These are phyloP conservation scores for Nakaseomyces uthaithaninus DNA, from an alignment of 1,139 yeast genomes.

Conservation along the genomic window DNA sequence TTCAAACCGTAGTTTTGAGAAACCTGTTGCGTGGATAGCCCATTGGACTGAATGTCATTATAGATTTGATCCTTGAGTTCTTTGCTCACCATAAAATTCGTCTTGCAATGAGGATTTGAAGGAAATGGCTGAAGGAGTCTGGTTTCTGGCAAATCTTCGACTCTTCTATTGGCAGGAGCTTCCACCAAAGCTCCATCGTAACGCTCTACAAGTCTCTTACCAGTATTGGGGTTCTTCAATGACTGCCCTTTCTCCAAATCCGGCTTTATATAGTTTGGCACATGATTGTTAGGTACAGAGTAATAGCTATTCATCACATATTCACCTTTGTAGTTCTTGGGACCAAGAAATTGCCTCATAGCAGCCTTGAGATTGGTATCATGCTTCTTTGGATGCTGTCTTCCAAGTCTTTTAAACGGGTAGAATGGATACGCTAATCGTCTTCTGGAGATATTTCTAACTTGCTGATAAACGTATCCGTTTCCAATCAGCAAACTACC, in stretches of 20 bases:
- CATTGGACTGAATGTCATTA: slow-evolving; percentile 45
- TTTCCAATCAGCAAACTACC: slow-evolving; percentile 5
- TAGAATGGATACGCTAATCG: slow-evolving; percentile 43
- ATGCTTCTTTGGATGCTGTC: slow-evolving; percentile 38
- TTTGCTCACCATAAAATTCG: slow-evolving; percentile 54
- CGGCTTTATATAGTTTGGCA: slow-evolving; percentile 67
- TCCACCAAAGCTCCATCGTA: slow-evolving; percentile 20
- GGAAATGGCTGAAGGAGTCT: slow-evolving; percentile 67
- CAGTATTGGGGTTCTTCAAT: slow-evolving; percentile 36
- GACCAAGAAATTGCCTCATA: slow-evolving; percentile 58
- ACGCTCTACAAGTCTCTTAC: slow-evolving; percentile 26
- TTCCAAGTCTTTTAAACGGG: slow-evolving; percentile 37
- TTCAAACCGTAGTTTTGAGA: slow-evolving; percentile 76
- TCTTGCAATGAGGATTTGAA: slow-evolving; percentile 56
- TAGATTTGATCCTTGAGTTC: slow-evolving; percentile 54
- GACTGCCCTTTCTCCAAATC: slow-evolving; percentile 41
- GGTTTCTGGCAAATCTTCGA: slow-evolving; percentile 32
- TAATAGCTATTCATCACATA: slow-evolving; percentile 70
- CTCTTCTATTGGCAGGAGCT: slow-evolving; percentile 13
- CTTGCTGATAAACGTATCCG: slow-evolving; percentile 22
- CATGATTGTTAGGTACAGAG: slow-evolving; percentile 62
- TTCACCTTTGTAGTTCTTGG: slow-evolving; percentile 75
- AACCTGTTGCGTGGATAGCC: slow-evolving; percentile 57
- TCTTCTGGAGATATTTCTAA: slow-evolving; percentile 37
- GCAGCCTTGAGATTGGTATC: slow-evolving; percentile 34